These are phyloP conservation scores for Pyrenula massariospora DNA, from an alignment of 495 filamentous ascomycete genomes.

Conservation along the genomic window DNA sequence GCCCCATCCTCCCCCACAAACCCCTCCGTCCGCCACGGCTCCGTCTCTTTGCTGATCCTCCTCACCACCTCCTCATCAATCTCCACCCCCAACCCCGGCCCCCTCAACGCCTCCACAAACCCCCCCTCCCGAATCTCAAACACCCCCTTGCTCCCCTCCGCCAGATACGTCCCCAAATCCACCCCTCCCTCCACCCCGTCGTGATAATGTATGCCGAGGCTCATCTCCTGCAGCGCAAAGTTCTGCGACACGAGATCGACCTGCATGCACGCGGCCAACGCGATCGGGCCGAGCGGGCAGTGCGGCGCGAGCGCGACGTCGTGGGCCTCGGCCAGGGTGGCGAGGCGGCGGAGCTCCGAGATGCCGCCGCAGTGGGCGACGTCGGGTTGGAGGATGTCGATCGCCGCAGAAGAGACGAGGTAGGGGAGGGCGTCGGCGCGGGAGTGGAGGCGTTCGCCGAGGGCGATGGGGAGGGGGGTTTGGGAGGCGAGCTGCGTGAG, in stretches of 20 bases:
- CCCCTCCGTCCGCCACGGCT: slow-evolving; percentile 45
- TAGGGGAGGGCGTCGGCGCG: slow-evolving; percentile 71
- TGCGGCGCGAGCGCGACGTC: slow-evolving; percentile 70
- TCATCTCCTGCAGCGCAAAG: slow-evolving; percentile 76
- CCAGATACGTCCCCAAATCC: slow-evolving; percentile 58
- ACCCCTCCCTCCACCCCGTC: slow-evolving; percentile 44
- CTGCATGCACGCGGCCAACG: slow-evolving; percentile 62
- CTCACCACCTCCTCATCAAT: slow-evolving; percentile 59
- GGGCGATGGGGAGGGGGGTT: slow-evolving; percentile 57
- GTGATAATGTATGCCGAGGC: slow-evolving; percentile 71
- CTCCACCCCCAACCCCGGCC: slow-evolving; percentile 63
- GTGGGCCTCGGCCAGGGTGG: slow-evolving; percentile 64
- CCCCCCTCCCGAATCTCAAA: slow-evolving; percentile 59
- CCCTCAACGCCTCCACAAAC: slow-evolving; percentile 49
- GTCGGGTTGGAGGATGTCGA: slow-evolving; percentile 70
- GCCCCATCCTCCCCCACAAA: slow-evolving; percentile 63
- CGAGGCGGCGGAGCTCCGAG: slow-evolving; percentile 59
- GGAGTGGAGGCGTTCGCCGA: slow-evolving; percentile 63
- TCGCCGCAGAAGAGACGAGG: slow-evolving; percentile 52
- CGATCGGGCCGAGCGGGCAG: slow-evolving; percentile 67
- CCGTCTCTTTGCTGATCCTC: slow-evolving; percentile 33
- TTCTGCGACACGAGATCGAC: slow-evolving; percentile 53
- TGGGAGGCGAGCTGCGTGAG: slow-evolving; percentile 53
- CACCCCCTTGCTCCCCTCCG: slow-evolving; percentile 38
- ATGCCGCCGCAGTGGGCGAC: slow-evolving; percentile 68